A percentile compares a stretch with the other conserved stretches of the same genome.
Conservation (phyloP, 2,329 filamentous ascomycete species). For the Diaporthe amygdali region DNA sequence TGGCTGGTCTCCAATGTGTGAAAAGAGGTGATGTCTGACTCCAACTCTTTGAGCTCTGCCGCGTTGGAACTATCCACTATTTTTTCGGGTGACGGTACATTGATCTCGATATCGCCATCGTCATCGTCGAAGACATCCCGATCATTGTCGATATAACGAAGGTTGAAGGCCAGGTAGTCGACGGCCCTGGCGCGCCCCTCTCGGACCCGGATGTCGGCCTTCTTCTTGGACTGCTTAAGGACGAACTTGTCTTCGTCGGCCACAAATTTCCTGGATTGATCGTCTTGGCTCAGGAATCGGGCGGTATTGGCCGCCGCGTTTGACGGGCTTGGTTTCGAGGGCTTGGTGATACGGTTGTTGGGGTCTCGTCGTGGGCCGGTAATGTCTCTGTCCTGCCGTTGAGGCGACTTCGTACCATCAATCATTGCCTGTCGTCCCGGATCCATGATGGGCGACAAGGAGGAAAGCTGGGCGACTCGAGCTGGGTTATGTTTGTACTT, state of each 20-base stretch:
- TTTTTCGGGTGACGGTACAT: conserved; percentile 79
- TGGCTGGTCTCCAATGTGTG: conserved; percentile 78
- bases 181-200: conserved; percentile 91
- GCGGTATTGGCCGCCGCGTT: conserved; percentile 36
- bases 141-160: conserved; percentile 86
- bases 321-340: conserved; percentile 38
- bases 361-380: conserved; percentile 61
- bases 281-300: conserved; percentile 72
- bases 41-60: conserved; percentile 73
- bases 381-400: conserved; percentile 47
- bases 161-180: conserved; percentile 89
- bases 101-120: conserved; percentile 73
- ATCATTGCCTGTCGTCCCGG: conserved; percentile 62
- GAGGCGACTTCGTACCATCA: conserved; percentile 47
- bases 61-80: conserved; percentile 76
- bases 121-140: conserved; percentile 87
- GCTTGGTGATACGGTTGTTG: conserved; percentile 62
- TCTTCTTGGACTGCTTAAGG: conserved; percentile 95
- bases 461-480: background rate
- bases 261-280: conserved; percentile 82
- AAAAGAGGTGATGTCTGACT: conserved; percentile 83
- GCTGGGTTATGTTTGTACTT: background rate
- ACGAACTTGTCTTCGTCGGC: conserved; percentile 96
- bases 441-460: conserved; percentile 49
- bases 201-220: conserved; percentile 91